These are phyloP conservation scores for Syzygium malaccense DNA, from an alignment of 441 rosid genomes.

Conservation along the genomic window DNA sequence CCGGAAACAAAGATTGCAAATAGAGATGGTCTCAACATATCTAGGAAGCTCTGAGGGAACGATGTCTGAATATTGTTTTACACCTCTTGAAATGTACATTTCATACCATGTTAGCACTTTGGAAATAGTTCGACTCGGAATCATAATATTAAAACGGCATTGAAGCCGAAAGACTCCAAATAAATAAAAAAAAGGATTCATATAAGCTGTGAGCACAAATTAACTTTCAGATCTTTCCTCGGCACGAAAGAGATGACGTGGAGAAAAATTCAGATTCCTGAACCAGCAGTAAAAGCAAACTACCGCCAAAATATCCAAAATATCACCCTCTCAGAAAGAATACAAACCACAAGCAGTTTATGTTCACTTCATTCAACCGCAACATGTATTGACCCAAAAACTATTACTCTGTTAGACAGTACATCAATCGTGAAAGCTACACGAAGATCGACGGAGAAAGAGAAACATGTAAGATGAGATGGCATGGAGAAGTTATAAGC, in stretches of 20 bases:
- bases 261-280: not conserved
- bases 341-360: not conserved
- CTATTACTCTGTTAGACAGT: not conserved
- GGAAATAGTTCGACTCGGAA: not conserved
- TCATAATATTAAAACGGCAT: not conserved
- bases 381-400: not conserved
- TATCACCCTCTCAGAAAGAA: not conserved
- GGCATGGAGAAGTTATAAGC: not conserved
- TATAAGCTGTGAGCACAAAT: not conserved
- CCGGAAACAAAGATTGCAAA: not conserved
- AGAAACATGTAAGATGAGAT: not conserved
- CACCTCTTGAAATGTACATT: not conserved
- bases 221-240: not conserved
- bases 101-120: not conserved
- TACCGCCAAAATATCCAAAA: not conserved
- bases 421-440: not conserved
- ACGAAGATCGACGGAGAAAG: fast-evolving
- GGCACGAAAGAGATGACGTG: not conserved
- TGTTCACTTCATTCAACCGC: not conserved
- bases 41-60: not conserved
- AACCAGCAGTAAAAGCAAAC: not conserved
- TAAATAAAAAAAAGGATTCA: not conserved
- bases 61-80: not conserved
- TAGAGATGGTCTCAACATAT: not conserved
- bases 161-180: not conserved